These are phyloP conservation scores for Trichomonas vaginalis DNA, from an alignment of 208 protist species.

Conservation along the genomic window DNA sequence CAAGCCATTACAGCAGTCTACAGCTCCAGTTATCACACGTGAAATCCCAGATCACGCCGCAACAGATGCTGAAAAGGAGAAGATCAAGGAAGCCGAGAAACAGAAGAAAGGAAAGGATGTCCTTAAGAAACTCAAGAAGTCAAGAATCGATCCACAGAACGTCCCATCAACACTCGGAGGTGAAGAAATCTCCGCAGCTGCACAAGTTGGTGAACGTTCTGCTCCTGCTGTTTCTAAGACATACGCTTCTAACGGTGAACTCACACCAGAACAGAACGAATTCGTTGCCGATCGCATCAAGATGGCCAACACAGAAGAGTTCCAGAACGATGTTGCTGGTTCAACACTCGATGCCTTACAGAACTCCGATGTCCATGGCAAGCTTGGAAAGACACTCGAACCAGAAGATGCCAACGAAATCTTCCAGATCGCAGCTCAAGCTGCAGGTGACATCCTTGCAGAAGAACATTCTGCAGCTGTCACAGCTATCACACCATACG, in stretches of 20 bases:
- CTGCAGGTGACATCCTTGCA: not conserved
- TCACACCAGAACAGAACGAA: not conserved
- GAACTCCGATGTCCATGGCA: not conserved
- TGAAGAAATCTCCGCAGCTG: not conserved
- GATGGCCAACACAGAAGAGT: not conserved
- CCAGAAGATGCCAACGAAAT: not conserved
- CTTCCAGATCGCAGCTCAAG: not conserved
- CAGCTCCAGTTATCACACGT: not conserved
- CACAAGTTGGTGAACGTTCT: not conserved
- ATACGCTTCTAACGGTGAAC: not conserved
- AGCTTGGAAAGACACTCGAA: not conserved
- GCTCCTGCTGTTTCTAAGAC: not conserved
- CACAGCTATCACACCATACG: not conserved
- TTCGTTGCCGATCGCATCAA: not conserved
- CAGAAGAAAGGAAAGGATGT: not conserved
- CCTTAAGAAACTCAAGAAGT: not conserved
- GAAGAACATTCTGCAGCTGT: not conserved
- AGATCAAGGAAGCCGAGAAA: not conserved
- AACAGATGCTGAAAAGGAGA: not conserved
- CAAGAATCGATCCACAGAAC: not conserved
- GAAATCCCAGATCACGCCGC: not conserved
- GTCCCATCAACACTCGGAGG: not conserved
- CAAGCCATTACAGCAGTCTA: not conserved
- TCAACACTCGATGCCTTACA: not conserved
- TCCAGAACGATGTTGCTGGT: not conserved